Evolutionary conservation across 169 alveolate genomes (phyloP).

Genomic region (Plasmodium adleri): DNA sequence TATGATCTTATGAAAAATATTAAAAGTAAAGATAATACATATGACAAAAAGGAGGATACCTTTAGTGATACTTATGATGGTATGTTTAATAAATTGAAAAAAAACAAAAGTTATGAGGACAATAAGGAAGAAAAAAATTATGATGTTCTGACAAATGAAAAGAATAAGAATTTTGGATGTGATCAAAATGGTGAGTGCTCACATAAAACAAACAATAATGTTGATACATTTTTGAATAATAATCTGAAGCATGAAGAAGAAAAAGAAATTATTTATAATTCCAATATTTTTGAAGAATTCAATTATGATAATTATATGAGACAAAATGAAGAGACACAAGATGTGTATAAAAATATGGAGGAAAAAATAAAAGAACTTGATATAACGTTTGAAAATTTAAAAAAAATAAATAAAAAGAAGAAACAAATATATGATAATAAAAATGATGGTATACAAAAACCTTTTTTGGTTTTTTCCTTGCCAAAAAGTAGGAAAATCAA

Average conservation of each 20-base stretch:
- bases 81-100: background rate
- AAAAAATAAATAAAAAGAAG: conserved; percentile 16
- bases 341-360: conserved; percentile 11
- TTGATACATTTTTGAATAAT: background rate
- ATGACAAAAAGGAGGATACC: background rate
- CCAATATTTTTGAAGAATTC: conserved; percentile 14
- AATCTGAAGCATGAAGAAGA: background rate
- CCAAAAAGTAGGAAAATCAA: background rate
- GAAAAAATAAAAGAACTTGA: conserved; percentile 20
- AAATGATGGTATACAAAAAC: too few species aligned
- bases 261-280: background rate
- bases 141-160: background rate
- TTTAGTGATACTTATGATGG: background rate
- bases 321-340: background rate
- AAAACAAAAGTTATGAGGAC: background rate
- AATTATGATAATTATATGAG: conserved; percentile 57
- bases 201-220: background rate
- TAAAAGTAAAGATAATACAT: background rate
- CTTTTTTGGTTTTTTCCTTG: too few species aligned
- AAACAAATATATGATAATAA: background rate
- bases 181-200: background rate
- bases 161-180: background rate
- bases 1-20: background rate
- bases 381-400: conserved; percentile 24
- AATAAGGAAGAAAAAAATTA: background rate